Evolutionary conservation across 2,329 filamentous ascomycete species (phyloP).

Genomic region (Aspergillus hortae): DNA sequence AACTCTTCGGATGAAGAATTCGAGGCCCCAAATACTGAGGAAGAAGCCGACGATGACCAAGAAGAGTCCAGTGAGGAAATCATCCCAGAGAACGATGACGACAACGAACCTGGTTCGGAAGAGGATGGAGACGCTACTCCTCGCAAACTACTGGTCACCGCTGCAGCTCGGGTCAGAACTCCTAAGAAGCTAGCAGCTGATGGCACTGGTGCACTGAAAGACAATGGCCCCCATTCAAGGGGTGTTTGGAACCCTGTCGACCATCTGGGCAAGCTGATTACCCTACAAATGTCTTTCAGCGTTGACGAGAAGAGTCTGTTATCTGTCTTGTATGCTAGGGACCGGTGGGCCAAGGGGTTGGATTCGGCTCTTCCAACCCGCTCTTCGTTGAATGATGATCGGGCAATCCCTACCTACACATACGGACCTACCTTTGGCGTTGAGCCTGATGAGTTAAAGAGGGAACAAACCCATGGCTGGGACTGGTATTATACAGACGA

Average conservation of each 20-base stretch:
- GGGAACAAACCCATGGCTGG: conserved; percentile 48
- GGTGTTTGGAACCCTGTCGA: conserved; percentile 34
- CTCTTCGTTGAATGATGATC: conserved; percentile 28
- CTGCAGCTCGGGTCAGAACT: conserved; percentile 10
- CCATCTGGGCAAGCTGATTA: conserved; percentile 41
- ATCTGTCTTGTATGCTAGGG: conserved; percentile 45
- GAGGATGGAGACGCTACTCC: conserved; percentile 4
- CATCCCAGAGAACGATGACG: conserved; percentile 10
- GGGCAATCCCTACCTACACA: conserved; percentile 29
- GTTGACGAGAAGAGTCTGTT: conserved; percentile 48
- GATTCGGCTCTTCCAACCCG: conserved; percentile 52
- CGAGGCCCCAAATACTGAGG: conserved; percentile 21
- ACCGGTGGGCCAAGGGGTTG: conserved; percentile 45
- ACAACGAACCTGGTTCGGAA: conserved; percentile 3
- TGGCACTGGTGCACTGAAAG: conserved; percentile 15
- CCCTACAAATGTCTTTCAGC: conserved; percentile 51
- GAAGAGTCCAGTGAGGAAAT: conserved; percentile 12
- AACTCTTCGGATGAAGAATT: conserved; percentile 36
- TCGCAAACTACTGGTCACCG: background rate
- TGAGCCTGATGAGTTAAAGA: conserved; percentile 36
- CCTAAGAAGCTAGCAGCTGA: conserved; percentile 16
- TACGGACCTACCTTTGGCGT: conserved; percentile 44
- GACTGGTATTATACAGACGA: conserved; percentile 51
- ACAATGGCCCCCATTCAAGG: conserved; percentile 32
- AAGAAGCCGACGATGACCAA: conserved; percentile 14